phyloP scores from a whole-genome alignment of 352 stramenopile genomes.

The Phytophthora lateralis region DNA sequence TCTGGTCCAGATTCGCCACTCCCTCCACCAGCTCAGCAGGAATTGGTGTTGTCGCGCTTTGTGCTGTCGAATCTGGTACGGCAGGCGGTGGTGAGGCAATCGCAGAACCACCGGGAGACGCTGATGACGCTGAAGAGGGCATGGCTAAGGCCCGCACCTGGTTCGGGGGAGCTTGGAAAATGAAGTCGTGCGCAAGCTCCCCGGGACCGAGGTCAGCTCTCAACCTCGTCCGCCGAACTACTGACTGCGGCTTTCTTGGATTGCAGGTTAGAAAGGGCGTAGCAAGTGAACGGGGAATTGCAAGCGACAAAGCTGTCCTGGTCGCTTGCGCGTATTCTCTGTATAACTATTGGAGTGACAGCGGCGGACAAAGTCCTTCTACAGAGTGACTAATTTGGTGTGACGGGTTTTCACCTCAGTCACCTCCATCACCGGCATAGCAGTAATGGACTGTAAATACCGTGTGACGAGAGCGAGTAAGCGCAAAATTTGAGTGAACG shows the following conservation, averaged over 20 bases:
- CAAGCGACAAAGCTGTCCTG: slow-evolving; percentile 1
- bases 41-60: slow-evolving; percentile 33
- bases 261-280: slow-evolving; percentile 21
- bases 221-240: neutral
- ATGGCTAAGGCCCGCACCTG: slow-evolving; percentile 52
- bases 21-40: slow-evolving; percentile 30
- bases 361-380: slow-evolving; percentile 1
- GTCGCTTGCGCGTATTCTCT: slow-evolving; percentile 1
- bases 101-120: slow-evolving; percentile 6
- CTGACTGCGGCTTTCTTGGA: neutral
- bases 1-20: slow-evolving; percentile 36
- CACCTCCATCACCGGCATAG: slow-evolving; percentile 7
- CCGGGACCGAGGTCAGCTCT: neutral
- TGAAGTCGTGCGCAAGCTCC: slow-evolving; percentile 14
- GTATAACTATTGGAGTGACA: slow-evolving; percentile 11
- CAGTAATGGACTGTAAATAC: slow-evolving; percentile 3
- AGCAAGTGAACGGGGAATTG: slow-evolving; percentile 62
- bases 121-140: slow-evolving; percentile 53
- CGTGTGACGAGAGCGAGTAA: neutral
- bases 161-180: slow-evolving; percentile 46
- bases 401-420: slow-evolving; percentile 1
- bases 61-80: slow-evolving; percentile 67
- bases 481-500: neutral
- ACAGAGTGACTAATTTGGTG: neutral
- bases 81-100: slow-evolving; percentile 5